These are phyloP conservation scores for Aspergillus asperescens DNA, from an alignment of 495 filamentous ascomycete genomes.

Conservation along the genomic window DNA sequence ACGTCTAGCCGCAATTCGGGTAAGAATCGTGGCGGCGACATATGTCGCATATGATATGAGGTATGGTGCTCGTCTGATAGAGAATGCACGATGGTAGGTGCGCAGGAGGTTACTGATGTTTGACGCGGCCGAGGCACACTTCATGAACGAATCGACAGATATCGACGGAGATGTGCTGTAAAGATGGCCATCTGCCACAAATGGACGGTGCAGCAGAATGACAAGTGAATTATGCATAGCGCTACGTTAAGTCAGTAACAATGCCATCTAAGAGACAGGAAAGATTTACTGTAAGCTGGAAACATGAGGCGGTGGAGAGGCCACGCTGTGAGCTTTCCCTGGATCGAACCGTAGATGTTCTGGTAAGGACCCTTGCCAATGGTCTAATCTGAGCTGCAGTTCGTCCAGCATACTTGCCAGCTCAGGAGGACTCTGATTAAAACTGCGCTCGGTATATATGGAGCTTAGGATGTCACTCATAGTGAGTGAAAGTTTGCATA, in stretches of 20 bases:
- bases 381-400: neutral
- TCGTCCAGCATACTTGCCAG: neutral
- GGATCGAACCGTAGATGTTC: neutral
- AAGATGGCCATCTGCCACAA: constrained; percentile 13
- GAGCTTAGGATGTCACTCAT: neutral
- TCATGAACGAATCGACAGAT: neutral
- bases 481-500: neutral
- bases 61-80: constrained; percentile 17
- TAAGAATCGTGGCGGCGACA: constrained; percentile 12
- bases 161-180: constrained; percentile 3
- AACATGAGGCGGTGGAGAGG: constrained; percentile 20
- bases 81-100: constrained; percentile 15
- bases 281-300: constrained; percentile 18
- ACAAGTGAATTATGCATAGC: constrained; percentile 15
- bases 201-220: constrained; percentile 19
- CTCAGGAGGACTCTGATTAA: neutral
- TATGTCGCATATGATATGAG: constrained; percentile 19
- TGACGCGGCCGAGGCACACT: constrained; percentile 9
- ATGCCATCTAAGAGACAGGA: neutral
- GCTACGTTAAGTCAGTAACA: constrained; percentile 1
- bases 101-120: constrained; percentile 11
- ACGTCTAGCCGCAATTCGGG: neutral
- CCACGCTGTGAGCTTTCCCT: neutral
- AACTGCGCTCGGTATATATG: neutral
- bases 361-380: neutral